A percentile compares a stretch with the other conserved stretches of the same genome.
Conservation (phyloP, 2,329 filamentous ascomycete species). For the Teratosphaeria gauchensis region DNA sequence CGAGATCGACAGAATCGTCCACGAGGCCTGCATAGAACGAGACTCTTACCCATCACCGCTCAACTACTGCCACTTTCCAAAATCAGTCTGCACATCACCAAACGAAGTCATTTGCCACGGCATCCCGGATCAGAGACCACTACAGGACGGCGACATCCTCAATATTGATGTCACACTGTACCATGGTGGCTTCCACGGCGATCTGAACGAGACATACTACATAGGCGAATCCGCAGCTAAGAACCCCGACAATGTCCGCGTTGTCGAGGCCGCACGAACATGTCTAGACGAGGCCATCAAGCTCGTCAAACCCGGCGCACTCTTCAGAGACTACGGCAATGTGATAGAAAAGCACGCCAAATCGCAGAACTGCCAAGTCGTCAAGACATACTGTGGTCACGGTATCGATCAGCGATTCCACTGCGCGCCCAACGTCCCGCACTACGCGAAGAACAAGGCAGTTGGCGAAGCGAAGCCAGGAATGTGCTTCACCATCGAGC, state of each 20-base stretch:
- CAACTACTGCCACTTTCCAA: conserved; percentile 94
- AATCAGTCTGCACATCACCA: conserved; percentile 90
- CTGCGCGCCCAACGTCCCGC: conserved; percentile 83
- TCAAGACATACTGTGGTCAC: conserved; percentile 93
- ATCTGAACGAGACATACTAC: conserved; percentile 98
- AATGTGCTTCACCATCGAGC: conserved; percentile 98
- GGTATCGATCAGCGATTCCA: conserved; percentile 93
- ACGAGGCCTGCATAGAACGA: conserved; percentile 88
- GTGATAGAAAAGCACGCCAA: conserved; percentile 95
- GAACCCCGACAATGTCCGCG: conserved; percentile 76
- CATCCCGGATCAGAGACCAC: conserved; percentile 80
- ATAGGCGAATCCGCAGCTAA: conserved; percentile 79
- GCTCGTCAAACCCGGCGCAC: conserved; percentile 82
- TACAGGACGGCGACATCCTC: conserved; percentile 88
- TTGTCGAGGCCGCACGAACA: conserved; percentile 82
- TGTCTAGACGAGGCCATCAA: conserved; percentile 86
- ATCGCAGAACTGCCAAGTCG: conserved; percentile 72
- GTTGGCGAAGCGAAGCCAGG: conserved; percentile 88
- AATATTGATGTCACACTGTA: conserved; percentile 96
- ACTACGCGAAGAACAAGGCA: conserved; percentile 98
- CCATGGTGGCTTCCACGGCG: conserved; percentile 89
- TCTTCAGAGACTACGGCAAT: conserved; percentile 88
- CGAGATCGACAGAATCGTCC: conserved; percentile 86
- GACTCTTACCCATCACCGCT: conserved; percentile 88
- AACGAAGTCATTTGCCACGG: conserved; percentile 99